These are phyloP conservation scores for Trichoderma atrobrunneum DNA, from an alignment of 2,329 filamentous ascomycete species.

Conservation along the genomic window DNA sequence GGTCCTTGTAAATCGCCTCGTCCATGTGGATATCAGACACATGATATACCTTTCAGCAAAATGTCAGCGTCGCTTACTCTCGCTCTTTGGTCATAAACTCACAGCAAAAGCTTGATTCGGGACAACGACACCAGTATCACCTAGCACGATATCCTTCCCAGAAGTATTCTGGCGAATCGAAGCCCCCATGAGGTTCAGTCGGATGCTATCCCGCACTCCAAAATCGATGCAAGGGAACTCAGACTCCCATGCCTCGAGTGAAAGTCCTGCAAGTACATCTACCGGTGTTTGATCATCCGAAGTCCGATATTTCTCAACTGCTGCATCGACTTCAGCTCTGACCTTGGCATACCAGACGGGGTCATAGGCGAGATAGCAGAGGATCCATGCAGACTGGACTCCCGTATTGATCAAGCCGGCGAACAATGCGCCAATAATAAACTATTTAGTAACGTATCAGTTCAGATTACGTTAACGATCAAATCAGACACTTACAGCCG, in stretches of 20 bases:
- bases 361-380: slow-evolving; percentile 48
- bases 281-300: slow-evolving; percentile 29
- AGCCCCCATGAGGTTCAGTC: slow-evolving; percentile 46
- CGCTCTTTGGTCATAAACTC: neutral
- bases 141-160: slow-evolving; percentile 43
- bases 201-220: slow-evolving; percentile 53
- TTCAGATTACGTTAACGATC: neutral
- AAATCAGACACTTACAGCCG: slow-evolving; percentile 34
- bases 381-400: slow-evolving; percentile 52
- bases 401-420: slow-evolving; percentile 58
- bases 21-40: slow-evolving; percentile 50
- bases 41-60: slow-evolving; percentile 34
- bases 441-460: slow-evolving; percentile 30
- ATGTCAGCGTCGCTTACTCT: neutral
- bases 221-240: slow-evolving; percentile 53
- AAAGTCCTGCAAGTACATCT: slow-evolving; percentile 43
- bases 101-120: slow-evolving; percentile 46
- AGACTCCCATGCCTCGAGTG: slow-evolving; percentile 53
- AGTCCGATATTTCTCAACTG: slow-evolving; percentile 42
- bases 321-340: slow-evolving; percentile 46
- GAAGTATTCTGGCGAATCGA: slow-evolving; percentile 52
- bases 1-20: slow-evolving; percentile 46
- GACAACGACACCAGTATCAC: slow-evolving; percentile 46
- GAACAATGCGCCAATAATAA: slow-evolving; percentile 53
- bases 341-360: slow-evolving; percentile 45